Evolutionary conservation across 2,329 filamentous ascomycete genomes (phyloP).

Genomic region (Geoglossum cookeanum): DNA sequence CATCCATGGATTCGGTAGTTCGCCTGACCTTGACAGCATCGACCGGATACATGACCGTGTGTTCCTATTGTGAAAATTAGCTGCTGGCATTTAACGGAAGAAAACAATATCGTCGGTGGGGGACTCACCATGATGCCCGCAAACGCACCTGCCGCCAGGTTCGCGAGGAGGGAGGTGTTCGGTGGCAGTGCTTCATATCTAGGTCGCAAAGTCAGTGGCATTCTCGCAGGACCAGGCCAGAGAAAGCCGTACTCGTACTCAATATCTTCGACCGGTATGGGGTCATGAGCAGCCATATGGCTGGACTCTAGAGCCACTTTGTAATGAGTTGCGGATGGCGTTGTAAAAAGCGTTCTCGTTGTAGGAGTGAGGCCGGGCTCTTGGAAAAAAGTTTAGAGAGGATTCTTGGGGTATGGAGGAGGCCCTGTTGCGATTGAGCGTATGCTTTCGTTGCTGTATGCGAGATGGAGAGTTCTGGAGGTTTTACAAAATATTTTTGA

Average conservation of each 20-base stretch:
- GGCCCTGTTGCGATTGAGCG: background rate
- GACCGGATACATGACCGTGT: slow-evolving; percentile 97
- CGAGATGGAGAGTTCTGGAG: background rate
- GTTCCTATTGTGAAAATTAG: slow-evolving; percentile 42
- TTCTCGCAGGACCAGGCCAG: background rate
- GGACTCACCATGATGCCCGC: slow-evolving; percentile 74
- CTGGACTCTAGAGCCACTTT: slow-evolving; percentile 1
- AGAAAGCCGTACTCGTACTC: background rate
- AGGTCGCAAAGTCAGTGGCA: slow-evolving; percentile 3
- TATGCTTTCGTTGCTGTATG: background rate
- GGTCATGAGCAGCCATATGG: slow-evolving; percentile 4
- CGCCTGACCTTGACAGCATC: slow-evolving; percentile 83
- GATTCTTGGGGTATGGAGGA: background rate
- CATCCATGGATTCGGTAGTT: slow-evolving; percentile 2
- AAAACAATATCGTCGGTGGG: background rate
- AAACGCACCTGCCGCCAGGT: slow-evolving; percentile 92
- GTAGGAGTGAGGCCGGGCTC: background rate
- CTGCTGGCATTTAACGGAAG: background rate
- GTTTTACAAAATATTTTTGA: slow-evolving; percentile 1
- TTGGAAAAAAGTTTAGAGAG: background rate
- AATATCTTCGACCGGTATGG: slow-evolving; percentile 3
- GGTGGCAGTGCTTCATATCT: slow-evolving; percentile 86
- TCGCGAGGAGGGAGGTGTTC: slow-evolving; percentile 83
- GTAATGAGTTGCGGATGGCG: background rate
- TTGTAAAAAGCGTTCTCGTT: background rate